phyloP scores from a whole-genome alignment of 129 eudicot genomes.

The Pittosporum tobira region DNA sequence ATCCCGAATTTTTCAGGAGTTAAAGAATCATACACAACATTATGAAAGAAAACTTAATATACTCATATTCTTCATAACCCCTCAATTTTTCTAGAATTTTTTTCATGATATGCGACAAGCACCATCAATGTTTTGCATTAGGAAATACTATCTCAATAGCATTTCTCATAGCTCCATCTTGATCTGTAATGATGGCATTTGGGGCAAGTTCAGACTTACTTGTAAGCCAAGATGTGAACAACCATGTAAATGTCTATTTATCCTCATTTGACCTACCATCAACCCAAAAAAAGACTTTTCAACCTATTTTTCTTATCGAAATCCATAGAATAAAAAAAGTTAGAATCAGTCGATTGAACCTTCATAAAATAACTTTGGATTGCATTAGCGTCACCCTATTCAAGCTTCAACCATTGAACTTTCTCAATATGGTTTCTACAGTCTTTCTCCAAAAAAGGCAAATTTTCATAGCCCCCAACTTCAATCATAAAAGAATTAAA shows the following conservation, averaged over 20 bases:
- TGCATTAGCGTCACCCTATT: too few relatives aligned
- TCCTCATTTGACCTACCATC: neutral
- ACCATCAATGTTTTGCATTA: neutral
- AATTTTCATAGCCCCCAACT: too few relatives aligned
- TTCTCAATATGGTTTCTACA: too few relatives aligned
- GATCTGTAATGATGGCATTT: neutral
- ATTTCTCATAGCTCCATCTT: neutral
- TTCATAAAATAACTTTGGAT: too few relatives aligned
- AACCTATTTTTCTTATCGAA: too few relatives aligned
- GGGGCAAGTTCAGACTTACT: neutral
- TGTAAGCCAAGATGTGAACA: neutral
- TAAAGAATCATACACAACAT: neutral
- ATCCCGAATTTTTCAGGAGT: neutral
- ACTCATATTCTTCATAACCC: neutral
- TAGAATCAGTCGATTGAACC: too few relatives aligned
- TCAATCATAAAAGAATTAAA: too few relatives aligned
- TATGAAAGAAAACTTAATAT: neutral
- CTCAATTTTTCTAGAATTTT: neutral
- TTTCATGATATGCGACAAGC: neutral
- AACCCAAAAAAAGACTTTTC: too few relatives aligned
- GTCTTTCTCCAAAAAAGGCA: too few relatives aligned
- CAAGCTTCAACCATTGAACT: too few relatives aligned
- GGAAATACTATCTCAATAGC: neutral
- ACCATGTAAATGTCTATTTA: neutral
- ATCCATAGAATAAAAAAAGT: too few relatives aligned